These are phyloP conservation scores for Lasiodiplodia theobromae DNA, from an alignment of 2,329 filamentous ascomycete species.

Conservation along the genomic window DNA sequence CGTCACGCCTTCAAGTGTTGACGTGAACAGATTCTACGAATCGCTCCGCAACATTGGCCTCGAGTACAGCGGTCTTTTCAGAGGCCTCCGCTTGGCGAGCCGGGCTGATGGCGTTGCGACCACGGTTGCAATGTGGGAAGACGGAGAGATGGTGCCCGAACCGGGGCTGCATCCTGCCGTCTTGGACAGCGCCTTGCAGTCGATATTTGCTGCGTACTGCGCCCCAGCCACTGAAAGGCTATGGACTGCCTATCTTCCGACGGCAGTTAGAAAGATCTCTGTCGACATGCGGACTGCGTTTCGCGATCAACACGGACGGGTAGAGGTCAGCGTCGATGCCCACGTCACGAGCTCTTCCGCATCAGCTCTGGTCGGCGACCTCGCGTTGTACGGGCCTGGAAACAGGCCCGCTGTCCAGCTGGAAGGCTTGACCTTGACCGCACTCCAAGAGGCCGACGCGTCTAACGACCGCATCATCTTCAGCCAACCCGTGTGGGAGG, in stretches of 20 bases:
- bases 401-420: background rate
- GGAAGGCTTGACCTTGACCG: background rate
- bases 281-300: conserved; percentile 34
- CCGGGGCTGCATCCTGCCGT: conserved; percentile 36
- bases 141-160: too few relatives aligned
- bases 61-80: conserved; percentile 34
- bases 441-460: background rate
- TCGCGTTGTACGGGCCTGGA: background rate
- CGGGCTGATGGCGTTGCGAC: conserved; percentile 29
- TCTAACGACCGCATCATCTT: background rate
- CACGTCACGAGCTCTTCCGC: background rate
- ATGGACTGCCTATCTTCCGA: conserved; percentile 36
- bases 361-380: background rate
- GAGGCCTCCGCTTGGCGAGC: conserved; percentile 20
- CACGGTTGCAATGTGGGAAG: background rate
- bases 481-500: background rate
- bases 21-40: conserved; percentile 34
- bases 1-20: conserved; percentile 7
- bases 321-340: background rate
- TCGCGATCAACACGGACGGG: background rate
- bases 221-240: conserved; percentile 41
- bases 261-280: conserved; percentile 34
- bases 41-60: conserved; percentile 35
- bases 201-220: conserved; percentile 38
- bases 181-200: conserved; percentile 44